A percentile compares a stretch with the other conserved stretches of the same genome.
These are phyloP conservation scores for Porcisia deanei DNA, from an alignment of 208 protist species.

Conservation along the genomic window DNA sequence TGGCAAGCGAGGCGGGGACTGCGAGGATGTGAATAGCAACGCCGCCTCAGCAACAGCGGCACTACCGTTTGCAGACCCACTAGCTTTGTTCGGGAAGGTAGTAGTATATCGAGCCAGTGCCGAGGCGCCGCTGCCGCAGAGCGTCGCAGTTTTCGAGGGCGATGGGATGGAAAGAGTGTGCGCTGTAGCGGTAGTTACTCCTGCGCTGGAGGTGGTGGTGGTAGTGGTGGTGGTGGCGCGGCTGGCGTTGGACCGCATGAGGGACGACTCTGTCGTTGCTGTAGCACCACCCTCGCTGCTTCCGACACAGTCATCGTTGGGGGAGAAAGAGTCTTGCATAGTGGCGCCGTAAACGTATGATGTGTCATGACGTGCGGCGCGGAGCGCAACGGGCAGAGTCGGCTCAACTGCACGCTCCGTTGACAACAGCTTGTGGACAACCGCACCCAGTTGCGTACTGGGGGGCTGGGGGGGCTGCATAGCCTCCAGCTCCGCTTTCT, in stretches of 20 bases:
- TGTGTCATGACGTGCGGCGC: neutral
- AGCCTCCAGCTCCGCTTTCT: neutral
- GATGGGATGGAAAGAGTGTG: neutral
- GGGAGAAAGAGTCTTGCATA: neutral
- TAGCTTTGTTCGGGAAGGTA: neutral
- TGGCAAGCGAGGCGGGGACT: neutral
- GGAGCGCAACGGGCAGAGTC: neutral
- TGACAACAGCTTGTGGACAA: neutral
- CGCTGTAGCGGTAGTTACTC: neutral
- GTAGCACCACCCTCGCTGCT: constrained; percentile 6
- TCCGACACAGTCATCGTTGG: neutral
- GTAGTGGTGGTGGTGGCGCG: neutral
- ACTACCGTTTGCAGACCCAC: neutral
- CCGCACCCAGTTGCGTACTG: neutral
- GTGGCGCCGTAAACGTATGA: neutral
- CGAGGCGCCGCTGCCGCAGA: neutral
- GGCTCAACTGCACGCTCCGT: neutral
- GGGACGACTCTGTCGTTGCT: neutral
- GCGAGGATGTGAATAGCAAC: neutral
- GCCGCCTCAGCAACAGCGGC: constrained; percentile 1
- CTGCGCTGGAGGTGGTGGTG: no score
- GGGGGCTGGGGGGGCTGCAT: neutral
- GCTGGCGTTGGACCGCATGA: constrained; percentile 1
- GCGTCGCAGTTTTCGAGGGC: neutral
- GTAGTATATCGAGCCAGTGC: neutral